Percentiles rank a stretch among this genome's conserved stretches.
phyloP scores from a whole-genome alignment of 2,329 filamentous ascomycete genomes.

The Phialophora macrospora region DNA sequence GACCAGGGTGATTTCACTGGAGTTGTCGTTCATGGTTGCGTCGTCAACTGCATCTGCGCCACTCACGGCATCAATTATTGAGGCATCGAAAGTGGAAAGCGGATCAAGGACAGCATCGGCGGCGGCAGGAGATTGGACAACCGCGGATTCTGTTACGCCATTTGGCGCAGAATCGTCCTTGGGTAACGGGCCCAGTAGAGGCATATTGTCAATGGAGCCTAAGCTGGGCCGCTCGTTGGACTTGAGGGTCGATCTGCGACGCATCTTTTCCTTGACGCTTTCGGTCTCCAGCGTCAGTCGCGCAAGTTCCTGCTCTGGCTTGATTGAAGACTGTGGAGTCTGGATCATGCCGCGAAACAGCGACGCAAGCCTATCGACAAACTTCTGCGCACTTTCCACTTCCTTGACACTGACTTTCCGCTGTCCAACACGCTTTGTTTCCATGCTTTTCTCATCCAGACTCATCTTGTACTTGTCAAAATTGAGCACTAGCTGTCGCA shows the following conservation, averaged over 20 bases:
- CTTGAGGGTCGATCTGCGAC: slow-evolving; percentile 51
- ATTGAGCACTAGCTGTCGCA: slow-evolving; percentile 79
- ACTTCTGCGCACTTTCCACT: slow-evolving; percentile 69
- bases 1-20: slow-evolving; percentile 49
- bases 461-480: slow-evolving; percentile 74
- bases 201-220: slow-evolving; percentile 33
- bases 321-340: slow-evolving; percentile 65
- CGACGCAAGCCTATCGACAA: slow-evolving; percentile 73
- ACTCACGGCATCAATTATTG: neutral
- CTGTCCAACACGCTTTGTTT: slow-evolving; percentile 75
- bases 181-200: slow-evolving; percentile 31
- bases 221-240: slow-evolving; percentile 38
- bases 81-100: slow-evolving; percentile 8
- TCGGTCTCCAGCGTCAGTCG: slow-evolving; percentile 74
- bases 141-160: slow-evolving; percentile 12
- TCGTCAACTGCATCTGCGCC: slow-evolving; percentile 16
- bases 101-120: slow-evolving; percentile 4
- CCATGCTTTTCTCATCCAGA: slow-evolving; percentile 66
- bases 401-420: slow-evolving; percentile 65
- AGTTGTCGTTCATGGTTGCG: slow-evolving; percentile 34
- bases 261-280: slow-evolving; percentile 59
- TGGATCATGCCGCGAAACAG: slow-evolving; percentile 74
- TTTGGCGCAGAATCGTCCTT: slow-evolving; percentile 23
- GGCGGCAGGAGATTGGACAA: slow-evolving; percentile 26
- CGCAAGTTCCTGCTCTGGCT: slow-evolving; percentile 76